Evolutionary conservation across 108 stramenopile species (phyloP), one percentile per base, ranked within the genome.

Genomic region (Cylindrotheca fusiformis): DNA sequence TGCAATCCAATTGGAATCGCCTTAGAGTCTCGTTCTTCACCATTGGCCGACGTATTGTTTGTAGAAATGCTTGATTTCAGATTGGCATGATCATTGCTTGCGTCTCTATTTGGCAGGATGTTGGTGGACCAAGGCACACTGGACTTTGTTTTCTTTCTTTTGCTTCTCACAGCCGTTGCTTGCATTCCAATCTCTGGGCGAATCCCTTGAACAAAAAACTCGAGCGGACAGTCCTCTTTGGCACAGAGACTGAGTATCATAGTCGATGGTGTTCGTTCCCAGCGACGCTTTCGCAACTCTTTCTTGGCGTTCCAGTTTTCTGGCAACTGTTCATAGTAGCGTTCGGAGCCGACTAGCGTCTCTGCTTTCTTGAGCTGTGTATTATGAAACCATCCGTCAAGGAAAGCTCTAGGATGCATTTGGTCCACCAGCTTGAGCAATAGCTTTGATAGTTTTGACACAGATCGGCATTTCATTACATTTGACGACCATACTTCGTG

Each of bases 361-460:
- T 60, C 64, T 5, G 46, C 26, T 57, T 52, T 60, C 69, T 65
- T 78, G 56, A 44, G 50, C 51, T 0, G 62, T 19, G 64, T 56
- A 32, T 59, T 67, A 41, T 73, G 53, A 59, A 79, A 80, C 90
- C 87, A 88, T 14, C 74, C 59, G 20, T 62, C 62, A 8, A 58
- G 28, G 53, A 91, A 91, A 17, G 81, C 85, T 52, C 71, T 65
- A 0, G 73, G 52, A 48, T 78, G 73, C 12, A 69, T 78, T 1
- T 71, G 67, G 65, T 91, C 87, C 41, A 86, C 69, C 10, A 91
- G 69, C 41, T 69, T 55, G 6, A 91, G 54, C 46, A 86, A 47
- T 33, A 91, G 61, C 2, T 36, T 32, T 20, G 79, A 65, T 3
- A 91, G 73, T 33, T 29, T 50, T 4, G 23, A 31, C 6, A 84